Percentiles rank a stretch among this genome's conserved stretches.
phyloP scores from a whole-genome alignment of 192 early-diverging fungal genomes.

The Backusella macrospora region DNA sequence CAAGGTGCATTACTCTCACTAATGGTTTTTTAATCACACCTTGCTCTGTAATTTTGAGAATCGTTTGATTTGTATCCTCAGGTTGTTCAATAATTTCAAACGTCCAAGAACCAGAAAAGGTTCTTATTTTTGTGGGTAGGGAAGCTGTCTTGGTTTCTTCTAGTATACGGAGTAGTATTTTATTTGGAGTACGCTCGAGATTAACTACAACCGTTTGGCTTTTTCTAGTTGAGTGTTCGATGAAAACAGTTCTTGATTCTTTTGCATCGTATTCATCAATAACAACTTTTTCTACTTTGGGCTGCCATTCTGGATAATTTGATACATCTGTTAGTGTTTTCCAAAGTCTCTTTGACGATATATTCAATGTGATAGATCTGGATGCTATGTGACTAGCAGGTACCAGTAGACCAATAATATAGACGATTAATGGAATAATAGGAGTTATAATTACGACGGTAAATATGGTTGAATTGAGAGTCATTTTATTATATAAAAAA shows the following conservation, averaged over 20 bases:
- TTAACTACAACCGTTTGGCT: constrained; percentile 24
- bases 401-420: constrained; percentile 29
- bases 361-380: constrained; percentile 23
- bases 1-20: constrained; percentile 30
- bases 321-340: constrained; percentile 29
- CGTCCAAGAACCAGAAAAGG: constrained; percentile 39
- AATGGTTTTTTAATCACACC: constrained; percentile 41
- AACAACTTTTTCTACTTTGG: constrained; percentile 25
- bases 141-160: constrained; percentile 29
- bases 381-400: constrained; percentile 34
- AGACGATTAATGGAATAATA: constrained; percentile 32
- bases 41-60: constrained; percentile 38
- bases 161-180: constrained; percentile 24
- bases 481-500: background rate
- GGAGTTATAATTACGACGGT: constrained; percentile 10
- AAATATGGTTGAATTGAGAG: background rate
- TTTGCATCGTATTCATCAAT: constrained; percentile 5
- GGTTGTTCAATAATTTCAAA: constrained; percentile 28
- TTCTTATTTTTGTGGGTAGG: constrained; percentile 14
- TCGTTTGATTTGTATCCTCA: constrained; percentile 1
- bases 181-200: constrained; percentile 24
- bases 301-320: constrained; percentile 31
- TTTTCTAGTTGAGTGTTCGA: constrained; percentile 31
- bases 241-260: constrained; percentile 20
- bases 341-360: constrained; percentile 26